A percentile compares a stretch with the other conserved stretches of the same genome.
Evolutionary conservation across 306 rosid genomes (phyloP).

Genomic region (Vachellia collinsii): DNA sequence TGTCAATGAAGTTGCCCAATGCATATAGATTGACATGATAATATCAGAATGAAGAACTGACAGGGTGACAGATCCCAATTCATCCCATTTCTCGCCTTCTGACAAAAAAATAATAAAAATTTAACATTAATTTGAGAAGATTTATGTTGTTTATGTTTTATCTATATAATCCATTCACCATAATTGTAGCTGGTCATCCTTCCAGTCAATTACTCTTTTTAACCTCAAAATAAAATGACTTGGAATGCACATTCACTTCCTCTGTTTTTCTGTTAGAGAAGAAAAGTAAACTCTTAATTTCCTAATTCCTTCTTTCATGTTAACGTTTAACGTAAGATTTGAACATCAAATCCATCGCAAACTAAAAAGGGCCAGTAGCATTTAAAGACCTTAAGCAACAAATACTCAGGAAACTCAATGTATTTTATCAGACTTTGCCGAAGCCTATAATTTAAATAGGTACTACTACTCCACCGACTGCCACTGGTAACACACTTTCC

Average conservation of each 20-base stretch:
- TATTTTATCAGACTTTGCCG: not conserved
- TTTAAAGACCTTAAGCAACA: not conserved
- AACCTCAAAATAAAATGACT: not conserved
- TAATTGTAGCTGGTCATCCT: not conserved
- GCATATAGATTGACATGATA: not conserved
- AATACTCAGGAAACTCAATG: not conserved
- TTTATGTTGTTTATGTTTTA: not conserved
- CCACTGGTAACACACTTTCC: not conserved
- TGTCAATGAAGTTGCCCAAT: not conserved
- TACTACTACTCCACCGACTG: not conserved
- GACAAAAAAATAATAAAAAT: not conserved
- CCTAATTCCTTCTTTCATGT: not conserved
- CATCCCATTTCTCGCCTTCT: not conserved
- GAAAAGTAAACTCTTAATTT: not conserved
- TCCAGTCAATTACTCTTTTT: not conserved
- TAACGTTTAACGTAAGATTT: not conserved
- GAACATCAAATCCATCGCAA: not conserved
- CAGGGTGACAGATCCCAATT: not conserved
- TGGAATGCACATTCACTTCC: not conserved
- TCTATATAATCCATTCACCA: constrained; percentile 1
- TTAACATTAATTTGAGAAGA: not conserved
- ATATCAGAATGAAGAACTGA: not conserved
- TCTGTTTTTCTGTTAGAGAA: not conserved
- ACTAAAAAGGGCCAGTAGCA: not conserved
- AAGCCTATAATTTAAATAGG: not conserved